Conservation (phyloP, 352 stramenopile species). For the Phytophthora sp. region DNA sequence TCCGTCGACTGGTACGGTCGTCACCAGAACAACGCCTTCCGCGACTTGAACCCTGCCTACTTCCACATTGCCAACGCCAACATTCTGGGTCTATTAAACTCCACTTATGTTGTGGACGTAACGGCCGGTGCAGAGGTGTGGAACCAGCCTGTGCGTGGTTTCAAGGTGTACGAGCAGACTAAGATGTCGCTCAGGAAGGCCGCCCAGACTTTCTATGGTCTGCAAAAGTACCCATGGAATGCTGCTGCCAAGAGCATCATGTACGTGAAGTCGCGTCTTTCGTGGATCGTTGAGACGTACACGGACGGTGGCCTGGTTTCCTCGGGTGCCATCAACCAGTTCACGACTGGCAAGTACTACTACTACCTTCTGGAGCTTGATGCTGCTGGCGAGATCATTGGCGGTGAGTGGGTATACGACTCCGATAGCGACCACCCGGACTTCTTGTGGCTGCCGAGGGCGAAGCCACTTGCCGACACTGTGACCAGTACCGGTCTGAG, state of each 20-base stretch:
- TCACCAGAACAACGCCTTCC: slow-evolving; percentile 41
- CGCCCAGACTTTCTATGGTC: slow-evolving; percentile 42
- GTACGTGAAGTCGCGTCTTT: slow-evolving; percentile 48
- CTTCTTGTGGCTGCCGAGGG: slow-evolving; percentile 45
- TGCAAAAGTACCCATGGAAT: slow-evolving; percentile 58
- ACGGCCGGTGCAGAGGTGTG: slow-evolving; percentile 48
- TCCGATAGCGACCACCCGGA: slow-evolving; percentile 43
- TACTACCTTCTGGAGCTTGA: slow-evolving; percentile 51
- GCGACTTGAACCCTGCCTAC: slow-evolving; percentile 52
- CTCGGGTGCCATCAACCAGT: slow-evolving; percentile 28
- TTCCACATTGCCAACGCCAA: slow-evolving; percentile 56
- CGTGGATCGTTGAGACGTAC: slow-evolving; percentile 51
- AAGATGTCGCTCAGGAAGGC: slow-evolving; percentile 38
- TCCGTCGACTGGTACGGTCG: slow-evolving; percentile 48
- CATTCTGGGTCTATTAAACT: slow-evolving; percentile 45
- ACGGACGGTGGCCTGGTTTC: slow-evolving; percentile 43
- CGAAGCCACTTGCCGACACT: slow-evolving; percentile 28
- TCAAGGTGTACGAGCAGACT: slow-evolving; percentile 50
- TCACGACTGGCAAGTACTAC: slow-evolving; percentile 39
- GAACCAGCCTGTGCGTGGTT: slow-evolving; percentile 62
- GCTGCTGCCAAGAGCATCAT: slow-evolving; percentile 38
- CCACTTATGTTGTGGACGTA: slow-evolving; percentile 52
- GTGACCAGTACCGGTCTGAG: slow-evolving; percentile 30
- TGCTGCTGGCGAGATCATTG: slow-evolving; percentile 38
- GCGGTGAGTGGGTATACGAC: slow-evolving; percentile 48